Evolutionary conservation across 169 alveolate genomes (phyloP).

Genomic region (Plasmodium berghei): DNA sequence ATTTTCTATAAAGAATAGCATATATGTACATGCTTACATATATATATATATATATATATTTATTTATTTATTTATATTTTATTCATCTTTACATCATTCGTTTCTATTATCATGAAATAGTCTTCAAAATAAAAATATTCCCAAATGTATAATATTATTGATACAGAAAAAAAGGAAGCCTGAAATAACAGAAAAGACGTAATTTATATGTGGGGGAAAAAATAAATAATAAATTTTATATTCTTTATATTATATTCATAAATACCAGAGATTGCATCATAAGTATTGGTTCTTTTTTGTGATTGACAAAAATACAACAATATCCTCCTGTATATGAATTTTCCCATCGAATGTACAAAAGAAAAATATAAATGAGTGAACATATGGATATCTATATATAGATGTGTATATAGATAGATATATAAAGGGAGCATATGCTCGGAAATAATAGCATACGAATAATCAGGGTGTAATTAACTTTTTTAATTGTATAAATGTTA

Average conservation of each 20-base stretch:
- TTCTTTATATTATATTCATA: background rate
- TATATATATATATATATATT: background rate
- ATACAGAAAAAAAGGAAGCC: slow-evolving; percentile 46
- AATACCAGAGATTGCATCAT: slow-evolving; percentile 55
- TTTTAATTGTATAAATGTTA: background rate
- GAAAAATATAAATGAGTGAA: background rate
- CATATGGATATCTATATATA: too few relatives aligned
- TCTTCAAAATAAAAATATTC: slow-evolving; percentile 58
- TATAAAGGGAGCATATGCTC: too few relatives aligned
- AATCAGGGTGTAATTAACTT: too few relatives aligned
- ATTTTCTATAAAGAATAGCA: background rate
- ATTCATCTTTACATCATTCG: slow-evolving; percentile 24
- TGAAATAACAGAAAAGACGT: background rate
- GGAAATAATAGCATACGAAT: too few relatives aligned
- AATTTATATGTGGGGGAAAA: background rate
- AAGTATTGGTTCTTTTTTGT: slow-evolving; percentile 51
- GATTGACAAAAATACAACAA: slow-evolving; percentile 54
- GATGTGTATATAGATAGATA: too few relatives aligned
- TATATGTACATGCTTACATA: background rate
- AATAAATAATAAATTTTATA: background rate
- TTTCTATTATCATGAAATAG: slow-evolving; percentile 37
- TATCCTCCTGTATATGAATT: slow-evolving; percentile 28
- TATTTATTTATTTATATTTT: slow-evolving; percentile 1
- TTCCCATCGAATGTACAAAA: background rate
- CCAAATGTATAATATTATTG: slow-evolving; percentile 16